phyloP scores from a whole-genome alignment of 2,329 filamentous ascomycete genomes.

The Monilinia fructigena region DNA sequence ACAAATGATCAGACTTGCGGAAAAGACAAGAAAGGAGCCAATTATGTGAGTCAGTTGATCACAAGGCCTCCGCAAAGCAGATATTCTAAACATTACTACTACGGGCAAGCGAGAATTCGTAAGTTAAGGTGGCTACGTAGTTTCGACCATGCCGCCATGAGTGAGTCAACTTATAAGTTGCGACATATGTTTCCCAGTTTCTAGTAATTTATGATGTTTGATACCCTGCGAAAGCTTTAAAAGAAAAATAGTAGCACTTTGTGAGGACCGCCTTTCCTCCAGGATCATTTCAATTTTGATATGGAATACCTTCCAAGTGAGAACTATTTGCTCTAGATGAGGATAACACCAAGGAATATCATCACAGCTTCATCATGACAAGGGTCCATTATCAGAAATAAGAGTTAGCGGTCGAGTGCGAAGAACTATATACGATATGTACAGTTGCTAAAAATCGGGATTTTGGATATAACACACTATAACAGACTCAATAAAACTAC shows the following conservation, averaged over 20 bases:
- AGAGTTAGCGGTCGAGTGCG: neutral
- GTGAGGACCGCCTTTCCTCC: neutral
- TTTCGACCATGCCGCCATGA: no score
- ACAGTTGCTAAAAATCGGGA: neutral
- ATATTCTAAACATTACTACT: neutral
- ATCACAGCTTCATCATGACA: neutral
- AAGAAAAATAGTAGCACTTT: neutral
- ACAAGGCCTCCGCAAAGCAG: neutral
- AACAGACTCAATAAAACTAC: neutral
- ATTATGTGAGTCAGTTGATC: neutral
- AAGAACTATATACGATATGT: neutral
- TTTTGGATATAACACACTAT: neutral
- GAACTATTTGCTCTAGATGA: neutral
- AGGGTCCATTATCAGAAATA: neutral
- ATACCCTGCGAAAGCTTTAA: neutral
- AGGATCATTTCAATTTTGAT: neutral
- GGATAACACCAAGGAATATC: neutral
- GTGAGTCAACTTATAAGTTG: no score
- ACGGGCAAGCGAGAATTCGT: no score
- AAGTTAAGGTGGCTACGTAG: no score
- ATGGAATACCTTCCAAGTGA: neutral
- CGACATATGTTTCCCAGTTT: no score
- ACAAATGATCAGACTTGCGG: neutral
- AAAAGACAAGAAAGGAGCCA: neutral
- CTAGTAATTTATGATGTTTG: no score